phyloP scores from a whole-genome alignment of 495 filamentous ascomycete genomes.

The Endocarpon pusillum region DNA sequence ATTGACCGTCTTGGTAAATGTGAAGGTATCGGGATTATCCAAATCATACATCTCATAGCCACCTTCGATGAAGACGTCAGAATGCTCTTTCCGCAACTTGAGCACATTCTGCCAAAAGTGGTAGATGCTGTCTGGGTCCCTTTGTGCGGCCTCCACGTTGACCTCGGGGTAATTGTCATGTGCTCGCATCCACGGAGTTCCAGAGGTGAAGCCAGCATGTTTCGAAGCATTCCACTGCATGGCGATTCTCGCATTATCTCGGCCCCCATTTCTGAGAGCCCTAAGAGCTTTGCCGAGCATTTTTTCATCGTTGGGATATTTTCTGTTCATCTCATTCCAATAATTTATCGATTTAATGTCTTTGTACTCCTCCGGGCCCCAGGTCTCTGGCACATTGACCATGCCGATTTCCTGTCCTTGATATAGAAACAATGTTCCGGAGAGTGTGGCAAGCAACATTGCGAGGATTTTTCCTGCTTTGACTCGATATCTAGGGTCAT shows the following conservation, averaged over 20 bases:
- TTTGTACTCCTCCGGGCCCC: slow-evolving; percentile 41
- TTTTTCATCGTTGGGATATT: slow-evolving; percentile 4
- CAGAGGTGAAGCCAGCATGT: slow-evolving; percentile 24
- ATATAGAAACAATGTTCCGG: slow-evolving; percentile 49
- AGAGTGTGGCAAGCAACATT: slow-evolving; percentile 32
- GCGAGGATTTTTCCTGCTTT: slow-evolving; percentile 38
- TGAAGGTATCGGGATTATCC: slow-evolving; percentile 20
- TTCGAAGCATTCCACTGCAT: slow-evolving; percentile 43
- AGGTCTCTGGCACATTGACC: slow-evolving; percentile 42
- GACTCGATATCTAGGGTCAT: slow-evolving; percentile 23
- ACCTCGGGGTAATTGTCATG: slow-evolving; percentile 25
- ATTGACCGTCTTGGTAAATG: slow-evolving; percentile 11
- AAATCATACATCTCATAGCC: slow-evolving; percentile 26
- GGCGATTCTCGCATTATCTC: slow-evolving; percentile 29
- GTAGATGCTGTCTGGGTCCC: slow-evolving; percentile 21
- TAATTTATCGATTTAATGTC: slow-evolving; percentile 45
- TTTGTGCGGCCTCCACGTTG: slow-evolving; percentile 27
- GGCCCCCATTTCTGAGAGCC: slow-evolving; percentile 16
- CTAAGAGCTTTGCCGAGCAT: slow-evolving; percentile 8
- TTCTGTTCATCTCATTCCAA: slow-evolving; percentile 20
- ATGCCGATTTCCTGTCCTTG: slow-evolving; percentile 59
- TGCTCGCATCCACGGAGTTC: slow-evolving; percentile 34
- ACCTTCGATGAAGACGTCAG: slow-evolving; percentile 36
- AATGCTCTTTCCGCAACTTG: slow-evolving; percentile 27
- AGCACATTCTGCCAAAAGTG: slow-evolving; percentile 30